Evolutionary conservation across 2,329 filamentous ascomycete genomes (phyloP).

Genomic region (Penicillium sp.): DNA sequence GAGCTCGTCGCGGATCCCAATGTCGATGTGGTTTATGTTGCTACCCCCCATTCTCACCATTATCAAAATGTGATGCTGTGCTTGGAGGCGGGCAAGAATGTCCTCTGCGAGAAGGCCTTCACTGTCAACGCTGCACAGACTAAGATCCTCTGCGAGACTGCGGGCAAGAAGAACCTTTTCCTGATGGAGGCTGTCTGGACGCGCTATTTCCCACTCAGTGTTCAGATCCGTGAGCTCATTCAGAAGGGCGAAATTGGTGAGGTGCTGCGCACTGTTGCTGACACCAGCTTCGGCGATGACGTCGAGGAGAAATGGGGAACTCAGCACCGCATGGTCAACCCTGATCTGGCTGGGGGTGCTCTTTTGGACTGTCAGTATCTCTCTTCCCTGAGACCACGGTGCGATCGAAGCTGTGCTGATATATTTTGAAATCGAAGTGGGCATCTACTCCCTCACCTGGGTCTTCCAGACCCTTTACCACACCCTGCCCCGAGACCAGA

Average conservation of each 20-base stretch:
- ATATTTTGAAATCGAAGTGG: slow-evolving; percentile 47
- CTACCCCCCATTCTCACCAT: slow-evolving; percentile 88
- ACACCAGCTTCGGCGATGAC: slow-evolving; percentile 62
- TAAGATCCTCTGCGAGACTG: slow-evolving; percentile 68
- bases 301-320: slow-evolving; percentile 60
- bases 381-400: neutral
- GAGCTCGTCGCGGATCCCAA: slow-evolving; percentile 75
- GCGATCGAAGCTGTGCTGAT: neutral
- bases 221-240: slow-evolving; percentile 59
- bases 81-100: slow-evolving; percentile 78
- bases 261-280: slow-evolving; percentile 56
- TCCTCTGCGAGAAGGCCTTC: slow-evolving; percentile 87
- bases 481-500: slow-evolving; percentile 61
- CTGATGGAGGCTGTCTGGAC: slow-evolving; percentile 91
- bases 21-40: slow-evolving; percentile 84
- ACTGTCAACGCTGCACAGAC: slow-evolving; percentile 79
- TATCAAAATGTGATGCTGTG: slow-evolving; percentile 88
- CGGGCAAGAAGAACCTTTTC: slow-evolving; percentile 69
- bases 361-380: slow-evolving; percentile 63
- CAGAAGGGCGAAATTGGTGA: slow-evolving; percentile 60
- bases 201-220: slow-evolving; percentile 78
- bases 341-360: slow-evolving; percentile 76
- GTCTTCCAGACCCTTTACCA: slow-evolving; percentile 87
- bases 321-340: slow-evolving; percentile 76
- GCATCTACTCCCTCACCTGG: slow-evolving; percentile 88